Percentiles rank a stretch among this genome's conserved stretches.
phyloP scores from a whole-genome alignment of 306 rosid genomes.

The Cicer yamashitae region DNA sequence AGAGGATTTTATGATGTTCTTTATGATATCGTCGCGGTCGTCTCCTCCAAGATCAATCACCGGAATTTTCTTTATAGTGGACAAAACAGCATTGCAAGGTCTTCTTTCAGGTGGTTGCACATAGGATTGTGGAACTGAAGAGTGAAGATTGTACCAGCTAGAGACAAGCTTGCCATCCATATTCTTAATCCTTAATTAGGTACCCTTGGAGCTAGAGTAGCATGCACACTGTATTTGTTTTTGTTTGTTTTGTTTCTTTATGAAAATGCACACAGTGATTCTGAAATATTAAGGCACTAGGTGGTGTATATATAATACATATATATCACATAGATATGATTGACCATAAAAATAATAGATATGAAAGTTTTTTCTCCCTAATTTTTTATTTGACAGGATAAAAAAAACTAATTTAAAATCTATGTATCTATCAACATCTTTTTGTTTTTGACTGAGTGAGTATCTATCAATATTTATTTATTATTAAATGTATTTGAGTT shows the following conservation, averaged over 20 bases:
- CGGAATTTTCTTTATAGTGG: conserved; percentile 42
- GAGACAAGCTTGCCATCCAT: conserved; percentile 40
- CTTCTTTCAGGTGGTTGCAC: conserved; percentile 53
- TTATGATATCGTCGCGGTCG: conserved; percentile 47
- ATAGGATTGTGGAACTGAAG: conserved; percentile 47
- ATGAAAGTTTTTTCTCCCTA: background rate
- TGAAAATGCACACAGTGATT: background rate
- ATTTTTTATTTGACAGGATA: background rate
- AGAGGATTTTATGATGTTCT: conserved; percentile 52
- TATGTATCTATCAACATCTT: background rate
- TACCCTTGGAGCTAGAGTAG: background rate
- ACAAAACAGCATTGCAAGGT: conserved; percentile 40
- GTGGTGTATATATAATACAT: background rate
- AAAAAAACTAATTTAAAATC: background rate
- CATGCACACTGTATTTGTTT: background rate
- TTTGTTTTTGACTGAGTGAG: too few relatives aligned
- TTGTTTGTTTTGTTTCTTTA: too few relatives aligned
- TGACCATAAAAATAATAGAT: background rate
- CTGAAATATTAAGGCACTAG: background rate
- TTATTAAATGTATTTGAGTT: background rate
- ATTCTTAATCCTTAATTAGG: background rate
- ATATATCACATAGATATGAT: background rate
- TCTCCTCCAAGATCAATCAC: conserved; percentile 58
- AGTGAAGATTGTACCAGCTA: conserved; percentile 46
- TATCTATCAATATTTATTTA: background rate